Conservation (phyloP, 2,329 filamentous ascomycete species). For the Thelonectria blattea region DNA sequence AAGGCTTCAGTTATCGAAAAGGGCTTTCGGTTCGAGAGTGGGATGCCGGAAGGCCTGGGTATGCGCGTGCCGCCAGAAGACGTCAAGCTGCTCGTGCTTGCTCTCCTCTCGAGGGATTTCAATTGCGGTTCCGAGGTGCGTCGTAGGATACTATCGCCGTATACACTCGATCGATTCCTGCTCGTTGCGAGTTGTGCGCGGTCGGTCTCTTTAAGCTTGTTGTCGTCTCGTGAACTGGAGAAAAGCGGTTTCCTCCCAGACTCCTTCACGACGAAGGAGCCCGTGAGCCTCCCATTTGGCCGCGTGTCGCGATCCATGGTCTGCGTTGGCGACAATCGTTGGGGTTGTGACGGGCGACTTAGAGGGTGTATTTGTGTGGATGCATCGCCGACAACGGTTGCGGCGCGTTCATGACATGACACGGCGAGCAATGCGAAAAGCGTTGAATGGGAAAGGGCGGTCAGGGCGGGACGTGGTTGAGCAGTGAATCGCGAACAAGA, state of each 20-base stretch:
- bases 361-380: conserved; percentile 24
- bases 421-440: background rate
- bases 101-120: conserved; percentile 22
- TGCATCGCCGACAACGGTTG: conserved; percentile 24
- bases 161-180: conserved; percentile 13
- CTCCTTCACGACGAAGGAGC: conserved; percentile 46
- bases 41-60: conserved; percentile 39
- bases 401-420: conserved; percentile 34
- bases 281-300: conserved; percentile 28
- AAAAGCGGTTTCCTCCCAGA: conserved; percentile 52
- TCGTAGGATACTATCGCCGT: conserved; percentile 29
- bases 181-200: conserved; percentile 24
- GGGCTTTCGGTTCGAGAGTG: conserved; percentile 40
- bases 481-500: background rate
- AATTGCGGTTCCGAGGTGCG: conserved; percentile 35
- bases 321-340: conserved; percentile 7
- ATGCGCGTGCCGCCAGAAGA: conserved; percentile 44
- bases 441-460: background rate
- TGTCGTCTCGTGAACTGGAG: conserved; percentile 31
- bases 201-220: conserved; percentile 27
- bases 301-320: conserved; percentile 38
- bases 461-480: background rate
- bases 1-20: conserved; percentile 53
- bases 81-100: conserved; percentile 30
- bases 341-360: conserved; percentile 16